Percentiles rank a stretch among this genome's conserved stretches.
Conservation (phyloP, 2,329 filamentous ascomycete genomes). For the Ilyonectria robusta region DNA sequence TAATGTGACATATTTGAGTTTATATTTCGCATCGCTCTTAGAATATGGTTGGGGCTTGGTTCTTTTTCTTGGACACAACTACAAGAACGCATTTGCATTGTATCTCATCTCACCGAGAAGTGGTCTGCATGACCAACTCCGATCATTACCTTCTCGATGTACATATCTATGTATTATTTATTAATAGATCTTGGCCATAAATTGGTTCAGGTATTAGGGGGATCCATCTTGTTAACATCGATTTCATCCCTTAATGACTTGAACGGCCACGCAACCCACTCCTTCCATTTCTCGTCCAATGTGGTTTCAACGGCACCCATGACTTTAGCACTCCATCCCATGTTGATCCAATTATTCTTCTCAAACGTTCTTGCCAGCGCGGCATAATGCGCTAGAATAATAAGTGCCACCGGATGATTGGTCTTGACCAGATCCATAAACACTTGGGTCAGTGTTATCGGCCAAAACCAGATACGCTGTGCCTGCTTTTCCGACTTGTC, state of each 20-base stretch:
- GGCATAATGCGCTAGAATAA: slow-evolving; percentile 33
- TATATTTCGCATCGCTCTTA: no score
- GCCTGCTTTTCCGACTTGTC: not conserved
- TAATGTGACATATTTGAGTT: no score
- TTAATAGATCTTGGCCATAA: not conserved
- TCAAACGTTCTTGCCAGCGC: slow-evolving; percentile 34
- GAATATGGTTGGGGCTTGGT: no score
- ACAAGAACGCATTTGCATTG: no score
- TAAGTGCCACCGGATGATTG: slow-evolving; percentile 32
- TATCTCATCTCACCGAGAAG: no score
- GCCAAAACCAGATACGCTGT: slow-evolving; percentile 35
- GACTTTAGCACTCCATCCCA: slow-evolving; percentile 28
- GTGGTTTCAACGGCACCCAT: slow-evolving; percentile 21
- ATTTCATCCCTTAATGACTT: slow-evolving; percentile 27
- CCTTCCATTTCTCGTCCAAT: slow-evolving; percentile 27
- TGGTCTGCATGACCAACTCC: no score
- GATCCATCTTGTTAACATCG: slow-evolving; percentile 33
- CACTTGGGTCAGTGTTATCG: slow-evolving; percentile 30
- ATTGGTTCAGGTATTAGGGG: not conserved
- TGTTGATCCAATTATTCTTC: slow-evolving; percentile 31
- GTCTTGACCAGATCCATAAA: slow-evolving; percentile 32
- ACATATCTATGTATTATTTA: not conserved
- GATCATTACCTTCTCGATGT: not conserved
- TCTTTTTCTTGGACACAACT: no score
- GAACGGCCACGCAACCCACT: slow-evolving; percentile 34